These are phyloP conservation scores for Citrus medica DNA, from an alignment of 345 rosid genomes.

Conservation along the genomic window DNA sequence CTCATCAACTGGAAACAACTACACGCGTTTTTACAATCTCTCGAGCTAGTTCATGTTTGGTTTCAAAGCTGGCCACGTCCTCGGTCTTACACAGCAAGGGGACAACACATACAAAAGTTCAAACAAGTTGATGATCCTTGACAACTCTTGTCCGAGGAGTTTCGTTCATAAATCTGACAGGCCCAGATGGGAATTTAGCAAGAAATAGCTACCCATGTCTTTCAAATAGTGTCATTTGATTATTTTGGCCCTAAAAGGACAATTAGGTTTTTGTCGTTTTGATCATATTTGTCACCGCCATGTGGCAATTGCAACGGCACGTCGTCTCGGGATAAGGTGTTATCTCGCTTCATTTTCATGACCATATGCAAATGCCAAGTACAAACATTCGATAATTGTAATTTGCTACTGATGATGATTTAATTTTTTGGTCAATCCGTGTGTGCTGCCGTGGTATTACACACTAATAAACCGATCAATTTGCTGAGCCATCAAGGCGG, in stretches of 20 bases:
- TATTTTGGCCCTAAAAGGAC: neutral
- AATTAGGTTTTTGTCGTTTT: neutral
- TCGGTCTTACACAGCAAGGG: neutral
- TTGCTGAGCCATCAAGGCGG: neutral
- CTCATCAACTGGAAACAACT: neutral
- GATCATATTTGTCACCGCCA: too few relatives aligned
- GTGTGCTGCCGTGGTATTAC: neutral
- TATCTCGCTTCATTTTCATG: neutral
- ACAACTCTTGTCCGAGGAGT: conserved; percentile 7
- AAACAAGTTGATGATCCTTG: neutral
- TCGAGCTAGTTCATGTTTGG: neutral
- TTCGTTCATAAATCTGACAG: conserved; percentile 11
- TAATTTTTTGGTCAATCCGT: neutral
- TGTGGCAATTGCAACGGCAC: neutral
- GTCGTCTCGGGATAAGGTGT: neutral
- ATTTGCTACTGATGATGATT: neutral
- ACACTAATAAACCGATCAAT: neutral
- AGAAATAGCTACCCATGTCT: conserved; percentile 17
- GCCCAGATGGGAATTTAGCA: conserved; percentile 15
- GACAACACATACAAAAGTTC: neutral
- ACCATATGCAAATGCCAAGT: neutral
- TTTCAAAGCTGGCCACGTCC: conserved; percentile 13
- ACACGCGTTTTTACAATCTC: neutral
- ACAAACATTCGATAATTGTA: neutral
- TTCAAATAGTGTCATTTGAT: neutral